Conservation (phyloP, 1,284 basidiomycete genomes). For the Fomitopsis schrenkii region DNA sequence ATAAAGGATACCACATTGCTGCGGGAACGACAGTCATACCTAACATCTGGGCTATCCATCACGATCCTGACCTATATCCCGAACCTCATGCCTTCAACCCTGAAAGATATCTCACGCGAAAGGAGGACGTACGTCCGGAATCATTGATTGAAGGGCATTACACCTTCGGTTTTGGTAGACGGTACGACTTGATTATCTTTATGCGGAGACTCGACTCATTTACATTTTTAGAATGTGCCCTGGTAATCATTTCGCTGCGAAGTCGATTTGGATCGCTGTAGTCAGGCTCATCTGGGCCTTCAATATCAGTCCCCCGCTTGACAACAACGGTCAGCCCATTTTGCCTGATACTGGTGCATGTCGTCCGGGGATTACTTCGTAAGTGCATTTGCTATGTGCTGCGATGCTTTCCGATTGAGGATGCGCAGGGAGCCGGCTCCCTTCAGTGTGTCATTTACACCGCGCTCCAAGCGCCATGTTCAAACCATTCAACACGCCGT, state of each 20-base stretch:
- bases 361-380: neutral
- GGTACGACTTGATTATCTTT: neutral
- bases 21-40: neutral
- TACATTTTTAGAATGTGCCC: conserved; percentile 6
- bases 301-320: conserved; percentile 7
- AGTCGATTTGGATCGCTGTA: conserved; percentile 12
- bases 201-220: no score
- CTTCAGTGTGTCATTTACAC: neutral
- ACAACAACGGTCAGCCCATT: neutral
- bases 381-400: neutral
- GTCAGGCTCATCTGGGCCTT: conserved; percentile 11
- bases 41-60: neutral
- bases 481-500: neutral
- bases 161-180: conserved; percentile 11
- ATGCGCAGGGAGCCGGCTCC: neutral
- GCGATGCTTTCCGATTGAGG: neutral
- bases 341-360: neutral
- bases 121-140: conserved; percentile 1
- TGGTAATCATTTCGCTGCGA: conserved; percentile 7
- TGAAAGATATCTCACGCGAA: conserved; percentile 10
- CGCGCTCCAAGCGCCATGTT: neutral
- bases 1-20: neutral
- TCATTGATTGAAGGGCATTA: neutral
- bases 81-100: conserved; percentile 11
- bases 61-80: conserved; percentile 5